A percentile compares a stretch with the other conserved stretches of the same genome.
These are phyloP conservation scores for Lactifluus volemus DNA, from an alignment of 768 basidiomycete species.

Conservation along the genomic window DNA sequence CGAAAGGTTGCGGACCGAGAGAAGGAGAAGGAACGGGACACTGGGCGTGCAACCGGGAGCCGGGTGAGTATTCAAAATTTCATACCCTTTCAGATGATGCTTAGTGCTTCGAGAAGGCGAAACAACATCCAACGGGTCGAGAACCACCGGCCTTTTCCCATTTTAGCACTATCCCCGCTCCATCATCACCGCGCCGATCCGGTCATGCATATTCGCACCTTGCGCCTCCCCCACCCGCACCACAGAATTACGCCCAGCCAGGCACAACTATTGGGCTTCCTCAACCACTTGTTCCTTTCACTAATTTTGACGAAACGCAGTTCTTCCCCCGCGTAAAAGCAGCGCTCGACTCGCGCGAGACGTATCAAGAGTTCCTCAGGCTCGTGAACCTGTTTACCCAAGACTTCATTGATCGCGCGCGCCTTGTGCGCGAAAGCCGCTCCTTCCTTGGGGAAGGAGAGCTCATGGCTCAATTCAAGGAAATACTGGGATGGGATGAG, in stretches of 20 bases:
- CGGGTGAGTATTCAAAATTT: constrained; percentile 9
- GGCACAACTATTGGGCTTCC: constrained; percentile 7
- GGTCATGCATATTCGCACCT: constrained; percentile 15
- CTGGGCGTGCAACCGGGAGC: constrained; percentile 12
- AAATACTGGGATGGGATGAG: constrained; percentile 84
- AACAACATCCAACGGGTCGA: constrained; percentile 21
- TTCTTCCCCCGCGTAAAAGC: constrained; percentile 91
- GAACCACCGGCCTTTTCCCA: constrained; percentile 23
- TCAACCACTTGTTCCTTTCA: constrained; percentile 17
- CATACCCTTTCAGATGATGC: constrained; percentile 1
- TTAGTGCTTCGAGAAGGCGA: constrained; percentile 19
- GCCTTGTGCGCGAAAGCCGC: constrained; percentile 71
- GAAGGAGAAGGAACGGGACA: constrained; percentile 30
- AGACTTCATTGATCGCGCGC: constrained; percentile 81
- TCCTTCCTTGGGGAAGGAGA: constrained; percentile 71
- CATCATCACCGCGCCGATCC: constrained; percentile 25
- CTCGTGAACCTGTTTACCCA: constrained; percentile 92
- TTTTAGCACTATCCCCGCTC: constrained; percentile 23
- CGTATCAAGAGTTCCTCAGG: constrained; percentile 92
- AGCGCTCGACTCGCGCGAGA: constrained; percentile 60
- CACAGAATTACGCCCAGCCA: neutral
- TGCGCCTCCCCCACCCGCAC: constrained; percentile 8
- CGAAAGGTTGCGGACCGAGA: constrained; percentile 45
- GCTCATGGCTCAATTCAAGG: constrained; percentile 71
- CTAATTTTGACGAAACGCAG: constrained; percentile 48